These are phyloP conservation scores for Coffea eugenioides DNA, from an alignment of 257 asterid genomes.

Conservation along the genomic window DNA sequence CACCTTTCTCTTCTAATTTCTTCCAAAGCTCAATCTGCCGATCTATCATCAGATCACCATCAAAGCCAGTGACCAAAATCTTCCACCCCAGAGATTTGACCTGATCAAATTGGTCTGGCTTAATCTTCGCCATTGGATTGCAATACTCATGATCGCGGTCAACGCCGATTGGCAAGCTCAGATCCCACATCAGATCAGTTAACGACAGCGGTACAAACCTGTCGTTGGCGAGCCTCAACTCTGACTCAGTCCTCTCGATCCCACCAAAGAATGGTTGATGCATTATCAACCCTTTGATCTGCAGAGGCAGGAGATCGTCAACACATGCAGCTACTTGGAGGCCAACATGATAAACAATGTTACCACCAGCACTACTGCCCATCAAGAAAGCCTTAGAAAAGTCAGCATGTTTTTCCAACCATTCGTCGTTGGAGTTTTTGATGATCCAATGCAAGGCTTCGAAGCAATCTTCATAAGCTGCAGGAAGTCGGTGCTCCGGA, in stretches of 20 bases:
- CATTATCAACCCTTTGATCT: constrained; percentile 47
- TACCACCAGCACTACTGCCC: constrained; percentile 58
- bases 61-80: constrained; percentile 5
- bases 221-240: constrained; percentile 16
- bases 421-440: constrained; percentile 25
- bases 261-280: constrained; percentile 57
- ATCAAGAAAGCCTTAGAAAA: constrained; percentile 35
- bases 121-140: not conserved
- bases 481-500: too few relatives aligned
- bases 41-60: constrained; percentile 46
- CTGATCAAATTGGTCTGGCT: constrained; percentile 8
- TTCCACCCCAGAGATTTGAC: constrained; percentile 6
- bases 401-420: constrained; percentile 37
- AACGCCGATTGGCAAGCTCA: too few relatives aligned
- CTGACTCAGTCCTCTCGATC: constrained; percentile 44
- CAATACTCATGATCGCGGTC: too few relatives aligned
- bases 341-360: constrained; percentile 41
- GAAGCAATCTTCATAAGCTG: too few relatives aligned
- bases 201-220: too few relatives aligned
- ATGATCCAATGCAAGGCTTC: too few relatives aligned
- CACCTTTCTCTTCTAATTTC: too few relatives aligned
- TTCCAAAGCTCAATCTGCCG: constrained; percentile 31
- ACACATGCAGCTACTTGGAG: constrained; percentile 24
- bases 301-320: constrained; percentile 27
- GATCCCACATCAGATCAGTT: too few relatives aligned